phyloP scores from a whole-genome alignment of 768 basidiomycete species.

The Multifurca ochricompacta region DNA sequence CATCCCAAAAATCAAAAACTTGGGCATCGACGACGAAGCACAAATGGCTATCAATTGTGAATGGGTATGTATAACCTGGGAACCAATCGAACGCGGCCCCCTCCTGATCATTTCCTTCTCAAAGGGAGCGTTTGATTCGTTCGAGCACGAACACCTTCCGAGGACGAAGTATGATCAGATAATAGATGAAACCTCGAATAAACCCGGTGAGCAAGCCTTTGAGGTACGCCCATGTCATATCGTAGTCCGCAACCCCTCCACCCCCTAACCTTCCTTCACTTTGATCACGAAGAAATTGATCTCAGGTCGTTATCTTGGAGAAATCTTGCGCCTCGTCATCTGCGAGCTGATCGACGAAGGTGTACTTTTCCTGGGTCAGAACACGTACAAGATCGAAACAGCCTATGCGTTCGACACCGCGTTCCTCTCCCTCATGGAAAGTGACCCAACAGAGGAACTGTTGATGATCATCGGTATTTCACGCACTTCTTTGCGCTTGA shows the following conservation, averaged over 20 bases:
- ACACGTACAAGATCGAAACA: constrained; percentile 96
- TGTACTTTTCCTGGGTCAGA: constrained; percentile 95
- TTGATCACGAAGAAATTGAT: constrained; percentile 80
- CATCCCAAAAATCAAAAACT: constrained; percentile 74
- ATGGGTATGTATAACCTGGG: constrained; percentile 51
- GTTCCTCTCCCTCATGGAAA: constrained; percentile 95
- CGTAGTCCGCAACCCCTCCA: neutral
- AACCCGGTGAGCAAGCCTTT: constrained; percentile 91
- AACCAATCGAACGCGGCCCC: neutral
- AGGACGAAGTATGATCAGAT: constrained; percentile 89
- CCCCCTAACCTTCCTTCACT: neutral
- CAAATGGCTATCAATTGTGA: constrained; percentile 97
- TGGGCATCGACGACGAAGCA: constrained; percentile 56
- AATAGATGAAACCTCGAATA: constrained; percentile 93
- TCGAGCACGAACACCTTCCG: constrained; percentile 89
- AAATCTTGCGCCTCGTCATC: constrained; percentile 91
- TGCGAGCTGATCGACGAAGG: constrained; percentile 96
- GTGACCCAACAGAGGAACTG: constrained; percentile 93
- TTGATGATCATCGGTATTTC: constrained; percentile 97
- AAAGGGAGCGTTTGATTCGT: constrained; percentile 96
- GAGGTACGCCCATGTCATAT: constrained; percentile 43
- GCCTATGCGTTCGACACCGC: constrained; percentile 93
- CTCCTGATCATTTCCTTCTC: neutral
- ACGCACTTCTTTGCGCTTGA: constrained; percentile 95
- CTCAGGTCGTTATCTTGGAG: constrained; percentile 91